Percentiles rank a stretch among this genome's conserved stretches.
phyloP scores from a whole-genome alignment of 441 rosid species.

The Breynia disticha region DNA sequence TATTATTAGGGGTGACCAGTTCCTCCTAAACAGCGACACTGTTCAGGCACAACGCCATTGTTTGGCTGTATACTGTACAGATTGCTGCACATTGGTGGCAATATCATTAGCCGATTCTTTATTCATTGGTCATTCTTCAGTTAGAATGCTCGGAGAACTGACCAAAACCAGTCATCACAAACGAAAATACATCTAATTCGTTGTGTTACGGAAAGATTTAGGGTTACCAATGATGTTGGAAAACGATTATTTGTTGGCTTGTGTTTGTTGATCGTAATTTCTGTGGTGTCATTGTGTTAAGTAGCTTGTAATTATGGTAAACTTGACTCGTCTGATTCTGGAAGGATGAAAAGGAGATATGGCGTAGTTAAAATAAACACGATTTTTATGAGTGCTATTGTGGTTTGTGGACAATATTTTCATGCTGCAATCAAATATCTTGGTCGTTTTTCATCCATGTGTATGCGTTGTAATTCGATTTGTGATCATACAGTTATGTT shows the following conservation, averaged over 20 bases:
- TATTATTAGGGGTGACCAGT: neutral
- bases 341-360: conserved; percentile 9
- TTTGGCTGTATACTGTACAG: neutral
- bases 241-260: too few species aligned
- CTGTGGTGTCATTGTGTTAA: neutral
- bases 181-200: too few species aligned
- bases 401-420: conserved; percentile 11
- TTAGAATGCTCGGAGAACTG: neutral
- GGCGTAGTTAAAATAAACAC: conserved; percentile 8
- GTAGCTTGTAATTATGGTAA: neutral
- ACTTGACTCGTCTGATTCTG: neutral
- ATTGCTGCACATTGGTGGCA: neutral
- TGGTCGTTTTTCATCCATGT: neutral
- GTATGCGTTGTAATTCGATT: neutral
- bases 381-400: neutral
- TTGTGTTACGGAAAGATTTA: too few species aligned
- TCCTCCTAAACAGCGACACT: neutral
- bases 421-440: conserved; percentile 4
- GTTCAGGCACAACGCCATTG: neutral
- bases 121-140: neutral
- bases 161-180: too few species aligned
- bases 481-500: too few species aligned
- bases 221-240: too few species aligned
- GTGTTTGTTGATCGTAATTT: too few species aligned
- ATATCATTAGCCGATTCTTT: neutral